phyloP scores from a whole-genome alignment of 768 basidiomycete genomes.

The Lanmaoa rubissima region DNA sequence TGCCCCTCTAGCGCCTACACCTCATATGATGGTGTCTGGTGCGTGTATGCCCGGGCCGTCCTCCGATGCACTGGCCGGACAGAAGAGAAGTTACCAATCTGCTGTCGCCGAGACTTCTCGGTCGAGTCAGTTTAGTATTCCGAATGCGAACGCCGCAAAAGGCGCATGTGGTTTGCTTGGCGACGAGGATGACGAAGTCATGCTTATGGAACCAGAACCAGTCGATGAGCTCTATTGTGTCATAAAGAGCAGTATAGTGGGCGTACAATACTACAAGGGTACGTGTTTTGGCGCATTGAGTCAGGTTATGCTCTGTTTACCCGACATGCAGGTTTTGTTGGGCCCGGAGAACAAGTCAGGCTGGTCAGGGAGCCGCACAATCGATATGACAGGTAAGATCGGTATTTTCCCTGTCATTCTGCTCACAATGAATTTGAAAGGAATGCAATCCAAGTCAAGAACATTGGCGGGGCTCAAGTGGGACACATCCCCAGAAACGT shows the following conservation, averaged over 20 bases:
- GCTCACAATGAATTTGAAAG: conserved; percentile 32
- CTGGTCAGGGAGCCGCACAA: conserved; percentile 68
- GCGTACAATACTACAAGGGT: conserved; percentile 82
- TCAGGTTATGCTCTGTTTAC: conserved; percentile 1
- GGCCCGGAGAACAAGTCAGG: conserved; percentile 71
- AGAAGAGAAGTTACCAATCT: conserved; percentile 46
- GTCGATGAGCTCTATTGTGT: conserved; percentile 69
- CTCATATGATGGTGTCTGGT: neutral
- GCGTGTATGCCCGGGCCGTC: conserved; percentile 13
- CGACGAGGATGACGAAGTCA: conserved; percentile 46
- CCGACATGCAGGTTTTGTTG: conserved; percentile 64
- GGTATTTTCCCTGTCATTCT: neutral
- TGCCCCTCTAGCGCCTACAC: conserved; percentile 4
- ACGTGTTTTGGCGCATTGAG: neutral
- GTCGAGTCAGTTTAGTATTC: conserved; percentile 14
- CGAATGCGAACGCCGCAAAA: conserved; percentile 16
- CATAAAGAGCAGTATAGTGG: conserved; percentile 65
- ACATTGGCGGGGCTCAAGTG: conserved; percentile 72
- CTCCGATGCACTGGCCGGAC: conserved; percentile 15
- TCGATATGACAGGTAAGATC: conserved; percentile 57
- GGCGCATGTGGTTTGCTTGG: conserved; percentile 12
- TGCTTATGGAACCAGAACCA: conserved; percentile 42
- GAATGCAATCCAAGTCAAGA: conserved; percentile 80
- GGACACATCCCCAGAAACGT: conserved; percentile 72
- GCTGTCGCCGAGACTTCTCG: conserved; percentile 19